Base-by-base conservation (phyloP, 2,329 filamentous ascomycete species). In the Beauveria caledonica region DNA sequence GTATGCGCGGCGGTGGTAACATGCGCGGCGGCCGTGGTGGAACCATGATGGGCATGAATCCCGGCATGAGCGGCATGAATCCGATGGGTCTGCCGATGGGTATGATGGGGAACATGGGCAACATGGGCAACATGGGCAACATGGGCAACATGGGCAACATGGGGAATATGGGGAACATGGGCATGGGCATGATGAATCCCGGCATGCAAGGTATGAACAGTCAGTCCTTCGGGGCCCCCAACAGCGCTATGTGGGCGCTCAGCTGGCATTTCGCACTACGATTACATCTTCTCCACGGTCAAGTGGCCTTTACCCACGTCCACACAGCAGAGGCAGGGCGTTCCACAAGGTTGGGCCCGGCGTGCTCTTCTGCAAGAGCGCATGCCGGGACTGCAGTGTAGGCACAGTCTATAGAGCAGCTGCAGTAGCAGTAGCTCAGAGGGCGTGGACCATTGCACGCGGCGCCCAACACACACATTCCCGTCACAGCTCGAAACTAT, bases 21-120 rank as follows among this genome's bases (percentile, higher is more conserved):
- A 80, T 83, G 70, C 80, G 79, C 65, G 74, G 73, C 65, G 74
- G 73, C 74, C 80, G 79, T 66, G 73, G 73, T 42, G 82, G 81
- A 73, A 73, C 71, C 49, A 72, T 71, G 7, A 77, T 78, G 76
- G 74, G 71, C 56, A 79, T 72, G 80, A 79, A 62, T 70, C 83
- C 69, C 79, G 49, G 40, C 42, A 60, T 60, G 58, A 48, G 48
- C 8, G 58, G 40, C 50, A 60, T 60, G 58, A 49, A 33, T 21
- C 76, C 56, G 80, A 58, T 80, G 62, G 69, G 63, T 7, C 68
- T 69, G 72, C 67, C 72, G 3, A 76, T 80, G 76, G 81, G 74
- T 44, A 77, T 75, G 63, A 78, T 88, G 82, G 81, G 78, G 19
- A 80, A 78, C 10, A 80, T 81, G 74, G 70, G 63, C 10, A 54